A percentile compares a stretch with the other conserved stretches of the same genome.
These are phyloP conservation scores for Phaseolus lunatus DNA, from an alignment of 306 rosid genomes.

Conservation along the genomic window DNA sequence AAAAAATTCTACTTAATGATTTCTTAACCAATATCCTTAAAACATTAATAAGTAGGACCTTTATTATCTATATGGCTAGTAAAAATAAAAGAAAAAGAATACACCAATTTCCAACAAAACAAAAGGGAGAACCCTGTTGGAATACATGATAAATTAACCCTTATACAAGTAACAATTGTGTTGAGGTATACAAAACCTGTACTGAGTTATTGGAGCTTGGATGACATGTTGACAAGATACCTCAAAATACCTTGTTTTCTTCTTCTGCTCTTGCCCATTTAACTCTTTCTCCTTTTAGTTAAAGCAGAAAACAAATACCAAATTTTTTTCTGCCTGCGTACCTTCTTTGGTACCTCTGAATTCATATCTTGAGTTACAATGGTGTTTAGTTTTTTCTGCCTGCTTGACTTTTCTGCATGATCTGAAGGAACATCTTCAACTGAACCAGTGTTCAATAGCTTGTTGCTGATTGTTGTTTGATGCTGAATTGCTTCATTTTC, in stretches of 20 bases:
- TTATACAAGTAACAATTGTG: no score
- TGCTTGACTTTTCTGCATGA: constrained; percentile 39
- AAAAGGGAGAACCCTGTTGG: not conserved
- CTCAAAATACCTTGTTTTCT: constrained; percentile 32
- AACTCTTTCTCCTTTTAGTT: not conserved
- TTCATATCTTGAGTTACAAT: constrained; percentile 32
- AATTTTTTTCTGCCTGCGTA: constrained; percentile 39
- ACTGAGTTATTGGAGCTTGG: not conserved
- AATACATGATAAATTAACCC: constrained; percentile 6
- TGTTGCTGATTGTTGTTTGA: constrained; percentile 33
- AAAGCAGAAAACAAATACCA: constrained; percentile 47
- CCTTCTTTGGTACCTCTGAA: constrained; percentile 40
- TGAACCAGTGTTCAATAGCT: constrained; percentile 20
- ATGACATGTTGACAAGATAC: constrained; percentile 28
- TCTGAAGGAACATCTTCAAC: constrained; percentile 21
- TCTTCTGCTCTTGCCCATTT: constrained; percentile 33
- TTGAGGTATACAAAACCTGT: constrained; percentile 31
- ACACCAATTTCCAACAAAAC: not conserved
- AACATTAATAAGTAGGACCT: no score
- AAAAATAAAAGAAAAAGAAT: not conserved
- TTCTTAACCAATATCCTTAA: no score
- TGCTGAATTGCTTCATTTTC: constrained; percentile 42
- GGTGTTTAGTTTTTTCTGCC: constrained; percentile 32
- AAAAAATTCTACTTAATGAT: no score
- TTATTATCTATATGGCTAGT: not conserved